Evolutionary conservation across 208 protist species (phyloP), one percentile per base, ranked within the genome.

Genomic region (Crithidia expoeki): DNA sequence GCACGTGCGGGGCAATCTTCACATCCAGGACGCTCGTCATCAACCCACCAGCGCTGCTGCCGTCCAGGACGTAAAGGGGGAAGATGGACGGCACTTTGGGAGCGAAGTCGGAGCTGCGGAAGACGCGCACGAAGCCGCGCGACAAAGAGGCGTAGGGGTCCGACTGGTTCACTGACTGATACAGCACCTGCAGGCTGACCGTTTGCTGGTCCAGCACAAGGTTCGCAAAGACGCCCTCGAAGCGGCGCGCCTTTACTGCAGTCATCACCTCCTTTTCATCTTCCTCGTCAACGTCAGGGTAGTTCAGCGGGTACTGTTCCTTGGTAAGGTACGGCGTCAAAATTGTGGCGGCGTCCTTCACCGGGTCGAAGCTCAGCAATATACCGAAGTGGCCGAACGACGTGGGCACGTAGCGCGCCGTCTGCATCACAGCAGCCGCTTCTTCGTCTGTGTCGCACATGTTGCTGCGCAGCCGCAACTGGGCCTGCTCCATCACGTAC

Each of bases 101-200:
- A 36, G 69, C 51, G 65, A 85, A 84, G 16, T 72, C 30, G 44
- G 84, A 60, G 72, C 57, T 84, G 0, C 12, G 59, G 80, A 94
- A 95, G 21, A 97, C 80, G n/a, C 90, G 89, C 65, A 97, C 90
- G 66, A 94, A 97, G 12, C 93, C 93, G 59, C 87, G 89, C 10
- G 86, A 85, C 55, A 89, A 83, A 46, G 74, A 67, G 19, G 81
- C 91, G 78, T 95, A 97, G 30, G 17, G 23, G 71, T 97, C 90
- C 44, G 78, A 55, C 65, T 80, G 68, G 21, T 72, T 76, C 6
- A 90, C 67, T 14, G 93, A 79, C 50, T 92, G 81, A 79, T 97
- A 95, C 17, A 97, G 57, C 19, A 75, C 76, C 79, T 95, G 85
- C 78, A 97, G 65, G 46, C 76, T 84, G 50, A 95, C 76, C 42